These are phyloP conservation scores for Geosiphon pyriformis DNA, from an alignment of 192 early-diverging fungal species.

Conservation along the genomic window DNA sequence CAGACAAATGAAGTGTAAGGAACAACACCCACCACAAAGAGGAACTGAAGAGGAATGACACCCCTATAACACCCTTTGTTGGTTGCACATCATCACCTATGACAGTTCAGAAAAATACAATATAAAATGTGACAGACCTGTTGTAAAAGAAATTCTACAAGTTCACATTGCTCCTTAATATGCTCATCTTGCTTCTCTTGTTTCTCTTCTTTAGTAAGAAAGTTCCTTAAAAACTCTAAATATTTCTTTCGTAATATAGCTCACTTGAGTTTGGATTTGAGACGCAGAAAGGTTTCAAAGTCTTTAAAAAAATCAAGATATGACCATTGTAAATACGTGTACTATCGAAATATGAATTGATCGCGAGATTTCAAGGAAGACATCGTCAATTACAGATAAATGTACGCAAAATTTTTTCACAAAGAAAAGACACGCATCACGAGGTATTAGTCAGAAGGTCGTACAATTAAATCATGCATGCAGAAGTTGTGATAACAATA, in stretches of 20 bases:
- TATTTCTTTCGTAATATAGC: constrained; percentile 1
- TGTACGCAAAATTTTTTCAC: too few species aligned
- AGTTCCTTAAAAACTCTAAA: constrained; percentile 8
- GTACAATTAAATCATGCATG: too few species aligned
- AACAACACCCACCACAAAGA: not conserved
- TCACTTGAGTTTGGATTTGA: constrained; percentile 10
- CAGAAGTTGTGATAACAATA: too few species aligned
- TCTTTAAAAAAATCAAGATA: constrained; percentile 7
- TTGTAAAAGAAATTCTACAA: constrained; percentile 16
- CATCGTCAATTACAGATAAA: constrained; percentile 5
- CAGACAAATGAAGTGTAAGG: constrained; percentile 6
- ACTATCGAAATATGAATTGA: constrained; percentile 4
- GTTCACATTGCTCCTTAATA: constrained; percentile 6
- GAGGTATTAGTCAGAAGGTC: too few species aligned
- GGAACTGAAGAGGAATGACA: not conserved
- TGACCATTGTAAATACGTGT: not conserved
- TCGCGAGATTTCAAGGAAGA: constrained; percentile 10
- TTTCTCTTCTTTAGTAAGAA: constrained; percentile 1
- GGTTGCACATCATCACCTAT: constrained; percentile 2
- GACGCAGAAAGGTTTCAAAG: too few species aligned
- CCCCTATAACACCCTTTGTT: constrained; percentile 1
- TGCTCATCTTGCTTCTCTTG: constrained; percentile 5
- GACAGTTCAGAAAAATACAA: constrained; percentile 15
- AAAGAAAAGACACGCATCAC: too few species aligned
- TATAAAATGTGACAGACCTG: constrained; percentile 9